A percentile compares a stretch with the other conserved stretches of the same genome.
These are phyloP conservation scores for Phytophthora idaei DNA, from an alignment of 352 stramenopile genomes.

Conservation along the genomic window DNA sequence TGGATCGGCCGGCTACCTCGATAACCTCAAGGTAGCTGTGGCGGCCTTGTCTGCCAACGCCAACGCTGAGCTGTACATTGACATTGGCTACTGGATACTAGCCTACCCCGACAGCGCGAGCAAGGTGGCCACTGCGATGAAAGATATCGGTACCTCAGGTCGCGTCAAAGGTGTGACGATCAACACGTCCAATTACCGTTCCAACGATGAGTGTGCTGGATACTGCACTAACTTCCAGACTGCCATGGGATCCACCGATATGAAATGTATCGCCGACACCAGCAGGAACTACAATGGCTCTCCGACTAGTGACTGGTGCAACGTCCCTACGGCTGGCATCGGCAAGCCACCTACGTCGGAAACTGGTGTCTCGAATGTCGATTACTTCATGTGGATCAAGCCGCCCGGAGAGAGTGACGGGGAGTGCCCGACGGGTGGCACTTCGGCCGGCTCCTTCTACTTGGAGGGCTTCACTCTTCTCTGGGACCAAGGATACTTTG, in stretches of 20 bases:
- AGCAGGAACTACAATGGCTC: slow-evolving; percentile 39
- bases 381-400: slow-evolving; percentile 84
- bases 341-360: slow-evolving; percentile 51
- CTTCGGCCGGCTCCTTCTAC: slow-evolving; percentile 62
- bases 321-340: slow-evolving; percentile 50
- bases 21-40: slow-evolving; percentile 56
- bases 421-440: slow-evolving; percentile 42
- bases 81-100: slow-evolving; percentile 68
- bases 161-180: slow-evolving; percentile 57
- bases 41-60: slow-evolving; percentile 48
- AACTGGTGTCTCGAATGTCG: slow-evolving; percentile 53
- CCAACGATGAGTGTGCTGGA: slow-evolving; percentile 22
- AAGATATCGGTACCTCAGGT: slow-evolving; percentile 40
- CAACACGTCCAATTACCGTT: slow-evolving; percentile 78
- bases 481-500: slow-evolving; percentile 73
- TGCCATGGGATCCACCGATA: slow-evolving; percentile 32
- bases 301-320: slow-evolving; percentile 59
- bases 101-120: slow-evolving; percentile 15
- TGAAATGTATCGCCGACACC: slow-evolving; percentile 49
- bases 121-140: slow-evolving; percentile 35
- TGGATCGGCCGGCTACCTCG: slow-evolving; percentile 41
- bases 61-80: slow-evolving; percentile 69
- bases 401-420: slow-evolving; percentile 70
- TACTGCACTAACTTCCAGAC: slow-evolving; percentile 49
- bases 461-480: slow-evolving; percentile 55